phyloP scores from a whole-genome alignment of 2,329 filamentous ascomycete genomes.

The Niveomyces coronatus region DNA sequence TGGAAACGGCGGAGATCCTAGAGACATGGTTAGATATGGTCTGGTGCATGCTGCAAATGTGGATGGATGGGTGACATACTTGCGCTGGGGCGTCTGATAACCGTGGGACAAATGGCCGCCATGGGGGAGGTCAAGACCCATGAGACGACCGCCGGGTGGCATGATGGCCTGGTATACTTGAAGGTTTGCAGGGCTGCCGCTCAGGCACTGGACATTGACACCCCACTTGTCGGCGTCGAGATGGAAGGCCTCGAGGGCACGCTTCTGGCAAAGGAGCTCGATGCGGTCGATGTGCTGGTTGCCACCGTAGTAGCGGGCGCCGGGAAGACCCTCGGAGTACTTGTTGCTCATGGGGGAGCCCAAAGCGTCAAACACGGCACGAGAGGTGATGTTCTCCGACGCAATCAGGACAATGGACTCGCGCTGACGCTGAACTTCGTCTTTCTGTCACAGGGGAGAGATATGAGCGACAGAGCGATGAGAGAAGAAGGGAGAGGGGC shows the following conservation, averaged over 20 bases:
- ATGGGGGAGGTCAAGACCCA: constrained; percentile 92
- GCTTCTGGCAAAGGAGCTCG: constrained; percentile 87
- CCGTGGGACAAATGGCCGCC: constrained; percentile 93
- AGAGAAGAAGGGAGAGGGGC: neutral
- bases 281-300: constrained; percentile 98
- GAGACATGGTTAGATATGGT: constrained; percentile 1
- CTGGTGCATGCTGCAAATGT: neutral
- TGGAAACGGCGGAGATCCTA: constrained; percentile 93
- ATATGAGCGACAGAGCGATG: constrained; percentile 20
- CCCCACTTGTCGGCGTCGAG: constrained; percentile 86
- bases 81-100: constrained; percentile 91
- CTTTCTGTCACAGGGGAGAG: constrained; percentile 46
- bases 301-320: constrained; percentile 96
- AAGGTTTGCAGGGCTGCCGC: constrained; percentile 89
- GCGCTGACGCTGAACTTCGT: constrained; percentile 91
- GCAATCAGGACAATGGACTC: constrained; percentile 98
- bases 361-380: constrained; percentile 94
- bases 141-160: constrained; percentile 87
- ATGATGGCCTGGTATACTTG: constrained; percentile 98
- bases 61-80: constrained; percentile 41
- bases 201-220: constrained; percentile 94
- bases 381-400: constrained; percentile 98
- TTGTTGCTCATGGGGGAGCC: constrained; percentile 97
- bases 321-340: constrained; percentile 98
- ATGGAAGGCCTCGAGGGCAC: constrained; percentile 85